These are phyloP conservation scores for Metschnikowia drakensbergensis DNA, from an alignment of 805 yeast genomes.

Conservation along the genomic window DNA sequence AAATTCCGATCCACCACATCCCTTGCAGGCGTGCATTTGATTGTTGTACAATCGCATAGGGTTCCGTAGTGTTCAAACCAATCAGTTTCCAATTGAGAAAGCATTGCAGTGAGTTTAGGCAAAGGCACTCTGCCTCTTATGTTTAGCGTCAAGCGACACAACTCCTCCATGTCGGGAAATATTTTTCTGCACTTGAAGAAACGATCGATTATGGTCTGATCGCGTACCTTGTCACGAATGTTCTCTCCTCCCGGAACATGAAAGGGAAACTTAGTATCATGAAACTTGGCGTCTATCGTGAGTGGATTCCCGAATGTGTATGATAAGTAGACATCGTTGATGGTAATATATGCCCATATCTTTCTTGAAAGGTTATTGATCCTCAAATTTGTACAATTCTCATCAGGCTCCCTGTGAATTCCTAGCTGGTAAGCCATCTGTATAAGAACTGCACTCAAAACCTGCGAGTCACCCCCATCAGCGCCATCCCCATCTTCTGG, in stretches of 20 bases:
- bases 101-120: slow-evolving; percentile 9
- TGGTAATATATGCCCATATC: slow-evolving; percentile 21
- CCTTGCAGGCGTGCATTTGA: slow-evolving; percentile 1
- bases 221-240: slow-evolving; percentile 10
- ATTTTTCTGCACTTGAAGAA: slow-evolving; percentile 8
- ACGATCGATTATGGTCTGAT: slow-evolving; percentile 10
- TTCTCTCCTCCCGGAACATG: slow-evolving; percentile 17
- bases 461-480: slow-evolving; percentile 36
- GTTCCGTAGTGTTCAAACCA: slow-evolving; percentile 13
- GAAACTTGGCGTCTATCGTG: slow-evolving; percentile 6
- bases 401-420: slow-evolving; percentile 61
- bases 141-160: slow-evolving; percentile 10
- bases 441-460: slow-evolving; percentile 27
- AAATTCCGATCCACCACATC: slow-evolving; percentile 14
- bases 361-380: slow-evolving; percentile 22
- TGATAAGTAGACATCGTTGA: slow-evolving; percentile 13
- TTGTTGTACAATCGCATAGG: slow-evolving; percentile 8
- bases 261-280: slow-evolving; percentile 16
- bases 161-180: slow-evolving; percentile 4
- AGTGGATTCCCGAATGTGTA: slow-evolving; percentile 17
- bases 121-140: slow-evolving; percentile 9
- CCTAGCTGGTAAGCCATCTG: slow-evolving; percentile 71
- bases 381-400: slow-evolving; percentile 17
- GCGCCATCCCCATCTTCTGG: slow-evolving; percentile 43
- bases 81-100: slow-evolving; percentile 9